Base-by-base conservation (phyloP, 1,139 yeast genomes). In the Blastobotrys persicus region DNA sequence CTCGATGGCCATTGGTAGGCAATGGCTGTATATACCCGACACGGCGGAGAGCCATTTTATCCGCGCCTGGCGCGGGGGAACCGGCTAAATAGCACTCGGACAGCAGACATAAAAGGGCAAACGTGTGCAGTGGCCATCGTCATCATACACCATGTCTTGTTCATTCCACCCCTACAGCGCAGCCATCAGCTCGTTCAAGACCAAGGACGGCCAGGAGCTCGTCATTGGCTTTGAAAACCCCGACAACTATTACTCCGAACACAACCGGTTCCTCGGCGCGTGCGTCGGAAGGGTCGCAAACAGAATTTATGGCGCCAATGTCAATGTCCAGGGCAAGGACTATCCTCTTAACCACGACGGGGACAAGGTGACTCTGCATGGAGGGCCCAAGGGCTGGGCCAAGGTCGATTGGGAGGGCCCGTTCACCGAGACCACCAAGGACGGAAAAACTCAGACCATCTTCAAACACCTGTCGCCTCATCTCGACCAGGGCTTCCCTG, bases 221-320 rank as follows among this genome's bases (percentile, higher is more conserved):
- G 56, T 56, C 23, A 49, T 59, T 19, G 53, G 55, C 40, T 62
- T 61, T 46, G 56, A 58, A 41, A 61, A 62, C 51, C 46, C 42
- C 44, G 56, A 52, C 44, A 59, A 63, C 51, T 63, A 63, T 50
- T 42, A 47, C 34, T 44, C 47, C 23, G 55, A 56, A n/a, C 31
- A 69, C 31, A 76, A 78, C 60, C 80, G 81, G 16, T 81, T 70
- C 61, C 73, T 81, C 53, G 87, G 86, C 35, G 77, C 85, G 34
- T 78, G 84, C 17, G 76, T 81, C 34, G 88, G 88, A 19, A 73
- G 88, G 48, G 77, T 71, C 51, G 86, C 87, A 50, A 83, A 83
- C 64, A 71, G 88, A 55, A 75, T 83, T 50, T 68, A 73, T 31
- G 70, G 71, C 26, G 83, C 80, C 19, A 57, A 62, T 47, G 71